phyloP scores from a whole-genome alignment of 2,329 filamentous ascomycete species.

The Pseudohalonectria lignicola region DNA sequence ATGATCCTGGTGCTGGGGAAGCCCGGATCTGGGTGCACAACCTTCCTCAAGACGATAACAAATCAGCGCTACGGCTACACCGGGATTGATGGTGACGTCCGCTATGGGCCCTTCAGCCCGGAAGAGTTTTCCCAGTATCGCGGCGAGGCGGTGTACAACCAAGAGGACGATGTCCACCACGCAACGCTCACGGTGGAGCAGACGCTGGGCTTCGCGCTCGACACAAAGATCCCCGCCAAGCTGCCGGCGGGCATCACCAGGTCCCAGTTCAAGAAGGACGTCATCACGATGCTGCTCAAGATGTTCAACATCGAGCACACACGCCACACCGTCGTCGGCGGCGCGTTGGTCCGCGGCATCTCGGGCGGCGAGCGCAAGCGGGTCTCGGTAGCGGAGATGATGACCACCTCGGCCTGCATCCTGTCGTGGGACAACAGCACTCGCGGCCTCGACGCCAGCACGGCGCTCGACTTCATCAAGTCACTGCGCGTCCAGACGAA shows the following conservation, averaged over 20 bases:
- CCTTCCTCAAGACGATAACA: slow-evolving; percentile 56
- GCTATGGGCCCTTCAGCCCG: slow-evolving; percentile 64
- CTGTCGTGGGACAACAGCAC: slow-evolving; percentile 63
- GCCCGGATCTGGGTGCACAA: slow-evolving; percentile 63
- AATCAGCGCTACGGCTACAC: slow-evolving; percentile 53
- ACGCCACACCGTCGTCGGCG: slow-evolving; percentile 72
- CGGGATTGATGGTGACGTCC: slow-evolving; percentile 53
- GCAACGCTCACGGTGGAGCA: slow-evolving; percentile 80
- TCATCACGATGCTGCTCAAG: slow-evolving; percentile 65
- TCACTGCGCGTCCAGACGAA: slow-evolving; percentile 71
- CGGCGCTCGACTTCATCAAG: slow-evolving; percentile 42
- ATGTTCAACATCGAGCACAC: slow-evolving; percentile 96
- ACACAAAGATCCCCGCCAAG: slow-evolving; percentile 76
- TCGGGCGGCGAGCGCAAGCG: slow-evolving; percentile 72
- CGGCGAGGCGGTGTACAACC: slow-evolving; percentile 77
- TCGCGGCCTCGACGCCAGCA: slow-evolving; percentile 44
- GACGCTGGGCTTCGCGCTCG: slow-evolving; percentile 74
- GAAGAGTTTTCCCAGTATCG: slow-evolving; percentile 65
- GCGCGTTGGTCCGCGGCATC: slow-evolving; percentile 69
- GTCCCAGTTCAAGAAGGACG: slow-evolving; percentile 57
- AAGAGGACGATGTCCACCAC: slow-evolving; percentile 78
- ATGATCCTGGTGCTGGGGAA: slow-evolving; percentile 78
- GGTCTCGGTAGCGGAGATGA: slow-evolving; percentile 74
- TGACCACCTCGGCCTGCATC: slow-evolving; percentile 62
- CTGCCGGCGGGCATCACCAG: slow-evolving; percentile 64